Base-by-base conservation (phyloP, 1,139 yeast genomes). In the Kodamaea anthophila region DNA sequence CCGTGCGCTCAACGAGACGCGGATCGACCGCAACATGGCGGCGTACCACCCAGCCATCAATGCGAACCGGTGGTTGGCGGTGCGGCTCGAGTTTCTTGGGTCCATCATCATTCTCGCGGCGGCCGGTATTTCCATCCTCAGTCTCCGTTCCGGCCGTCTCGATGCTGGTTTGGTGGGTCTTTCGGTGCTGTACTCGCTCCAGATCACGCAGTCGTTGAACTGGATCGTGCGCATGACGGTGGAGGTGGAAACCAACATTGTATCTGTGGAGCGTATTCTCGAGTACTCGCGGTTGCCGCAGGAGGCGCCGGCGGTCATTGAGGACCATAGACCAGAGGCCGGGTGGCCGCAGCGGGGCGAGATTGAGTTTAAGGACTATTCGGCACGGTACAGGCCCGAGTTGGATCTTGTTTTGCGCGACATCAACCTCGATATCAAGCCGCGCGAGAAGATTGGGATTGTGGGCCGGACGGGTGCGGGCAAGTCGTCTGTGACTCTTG, bases 211-310 rank as follows among this genome's bases (percentile, higher is more conserved):
- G 58, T 72, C 95, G 0, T 71, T 91, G 58, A 88, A 88, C 58
- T 88, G 97, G 97, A 86, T 88, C 56, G 96, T 91, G 20, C 73
- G 97, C 60, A 88, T 88, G 97, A 86, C 96, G 0, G 97, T 88
- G 33, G 97, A 88, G 48, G 95, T 91, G 31, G 98, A 91, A 53
- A 86, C 96, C 9, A 88, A 88, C 54, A 88, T 91, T 61, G 97
- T 91, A 26, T 84, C 95, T 5, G 97, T 91, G 25, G 98, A 91
- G 60, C 80, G 98, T 66, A 80, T 88, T 34, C 65, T 84, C 57
- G 97, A 91, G 55, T 91, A 91, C 56, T 74, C 94, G 11, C 54
- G 60, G 23, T 66, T 91, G 43, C 62, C 65, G 24, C 66, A 87
- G 10, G 98, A 91, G 60, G 96, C 96, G 3, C 86, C 96, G 0